These are phyloP conservation scores for Ilyonectria sp. DNA, from an alignment of 2,329 filamentous ascomycete genomes.

Conservation along the genomic window DNA sequence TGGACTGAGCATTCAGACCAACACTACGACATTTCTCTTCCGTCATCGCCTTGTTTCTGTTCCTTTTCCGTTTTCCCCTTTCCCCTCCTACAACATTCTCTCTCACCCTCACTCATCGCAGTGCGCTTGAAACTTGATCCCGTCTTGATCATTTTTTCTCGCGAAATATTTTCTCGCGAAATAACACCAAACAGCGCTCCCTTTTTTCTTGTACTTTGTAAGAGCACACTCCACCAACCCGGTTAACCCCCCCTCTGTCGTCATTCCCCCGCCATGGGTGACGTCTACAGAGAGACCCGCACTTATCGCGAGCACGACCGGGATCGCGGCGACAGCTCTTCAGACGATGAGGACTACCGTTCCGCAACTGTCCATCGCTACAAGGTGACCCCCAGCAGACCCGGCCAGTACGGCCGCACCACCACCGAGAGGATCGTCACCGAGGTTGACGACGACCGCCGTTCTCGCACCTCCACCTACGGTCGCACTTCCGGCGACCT, in stretches of 20 bases:
- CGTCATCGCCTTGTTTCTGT: conserved; percentile 43
- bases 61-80: conserved; percentile 12
- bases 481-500: conserved; percentile 59
- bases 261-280: conserved; percentile 52
- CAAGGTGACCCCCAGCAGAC: conserved; percentile 62
- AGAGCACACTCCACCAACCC: conserved; percentile 20
- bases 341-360: conserved; percentile 63
- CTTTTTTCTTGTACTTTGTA: neutral
- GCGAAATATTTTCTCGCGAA: conserved; percentile 22
- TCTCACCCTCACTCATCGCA: conserved; percentile 20
- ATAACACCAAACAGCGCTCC: conserved; percentile 27
- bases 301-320: conserved; percentile 53
- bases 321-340: conserved; percentile 51
- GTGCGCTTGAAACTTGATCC: conserved; percentile 2
- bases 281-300: conserved; percentile 52
- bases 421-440: conserved; percentile 54
- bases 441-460: conserved; percentile 63
- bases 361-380: conserved; percentile 67
- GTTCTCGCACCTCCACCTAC: conserved; percentile 59
- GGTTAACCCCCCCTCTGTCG: conserved; percentile 26
- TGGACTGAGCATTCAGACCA: conserved; percentile 11
- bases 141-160: conserved; percentile 10
- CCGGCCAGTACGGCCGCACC: conserved; percentile 58
- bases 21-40: conserved; percentile 38
- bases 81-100: conserved; percentile 26